Base-by-base conservation (phyloP, 257 asterid species). In the Cynanchum wilfordii region DNA sequence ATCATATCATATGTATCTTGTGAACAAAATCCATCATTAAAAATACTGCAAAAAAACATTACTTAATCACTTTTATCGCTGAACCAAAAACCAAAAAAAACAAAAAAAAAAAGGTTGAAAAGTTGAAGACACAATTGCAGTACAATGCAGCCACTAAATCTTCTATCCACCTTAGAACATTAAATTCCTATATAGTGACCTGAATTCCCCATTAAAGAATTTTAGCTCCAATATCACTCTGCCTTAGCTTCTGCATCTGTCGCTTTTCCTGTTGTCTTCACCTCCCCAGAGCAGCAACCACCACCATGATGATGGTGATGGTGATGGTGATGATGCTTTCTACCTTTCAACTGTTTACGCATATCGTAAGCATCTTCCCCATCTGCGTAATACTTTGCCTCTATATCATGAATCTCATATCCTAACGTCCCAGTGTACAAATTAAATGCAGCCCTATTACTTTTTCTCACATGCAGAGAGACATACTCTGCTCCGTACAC, bases 331-430 rank as follows among this genome's bases (percentile, higher is more conserved):
- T 75, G 84, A 5, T 83, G 89, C 91, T 85, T 87, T 86, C 75
- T 87, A 58, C 92, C 96, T 83, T 89, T 92, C 84, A 95, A 79
- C 73, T 87, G 89, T 81, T 95, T 95, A 78, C 97, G 86, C 99
- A 95, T 95, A 79, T 92, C 99, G 76, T 92, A 95, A 29, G 99
- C 99, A 81, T 95, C 99, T 76, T 95, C 99, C n/a, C 99, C 99
- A 74, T 95, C 98, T 2, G 99, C 98, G 69, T 95, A 95, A 77
- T 95, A 95, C 76, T 91, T 95, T 52, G 98, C 97, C 82, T 95
- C 99, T 74, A 92, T 78, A 50, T 95, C 99, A 77, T 90, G 92
- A 77, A 95, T 92, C 86, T 87, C 88, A 88, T 95, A 95, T 44
- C 93, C 94, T 71, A 92, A 77, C 25, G 98, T 95, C 78, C 79